Evolutionary conservation across 257 asterid species (phyloP).

Genomic region (Solanum sejunctum): DNA sequence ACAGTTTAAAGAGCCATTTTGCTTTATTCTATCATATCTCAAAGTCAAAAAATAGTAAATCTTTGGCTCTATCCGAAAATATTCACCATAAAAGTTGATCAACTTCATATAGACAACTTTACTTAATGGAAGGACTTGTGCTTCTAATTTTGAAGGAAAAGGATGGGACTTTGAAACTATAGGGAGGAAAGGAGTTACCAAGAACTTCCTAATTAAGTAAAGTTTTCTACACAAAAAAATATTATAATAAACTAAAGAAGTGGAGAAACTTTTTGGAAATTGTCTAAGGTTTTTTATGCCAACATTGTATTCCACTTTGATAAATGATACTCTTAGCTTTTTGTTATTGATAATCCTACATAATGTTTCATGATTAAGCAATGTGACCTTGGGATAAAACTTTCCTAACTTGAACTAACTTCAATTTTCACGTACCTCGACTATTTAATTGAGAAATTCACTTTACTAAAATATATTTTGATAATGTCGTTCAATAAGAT

Average conservation of each 20-base stretch:
- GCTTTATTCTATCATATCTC: too few relatives aligned
- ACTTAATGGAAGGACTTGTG: background rate
- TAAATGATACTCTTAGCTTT: background rate
- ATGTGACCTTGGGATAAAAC: background rate
- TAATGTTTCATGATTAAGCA: background rate
- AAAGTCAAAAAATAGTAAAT: too few relatives aligned
- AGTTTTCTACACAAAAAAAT: background rate
- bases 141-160: background rate
- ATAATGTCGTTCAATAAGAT: background rate
- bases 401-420: background rate
- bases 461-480: background rate
- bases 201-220: background rate
- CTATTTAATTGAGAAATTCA: background rate
- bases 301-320: background rate
- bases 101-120: background rate
- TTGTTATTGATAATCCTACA: background rate
- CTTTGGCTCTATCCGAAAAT: too few relatives aligned
- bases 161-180: background rate
- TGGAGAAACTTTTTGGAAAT: background rate
- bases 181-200: background rate
- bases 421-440: background rate
- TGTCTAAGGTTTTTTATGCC: background rate
- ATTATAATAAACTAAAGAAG: background rate
- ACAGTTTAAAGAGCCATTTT: too few relatives aligned
- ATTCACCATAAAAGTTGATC: background rate